Conservation (phyloP, 805 yeast genomes). For the Saccharomycopsis sp. region DNA sequence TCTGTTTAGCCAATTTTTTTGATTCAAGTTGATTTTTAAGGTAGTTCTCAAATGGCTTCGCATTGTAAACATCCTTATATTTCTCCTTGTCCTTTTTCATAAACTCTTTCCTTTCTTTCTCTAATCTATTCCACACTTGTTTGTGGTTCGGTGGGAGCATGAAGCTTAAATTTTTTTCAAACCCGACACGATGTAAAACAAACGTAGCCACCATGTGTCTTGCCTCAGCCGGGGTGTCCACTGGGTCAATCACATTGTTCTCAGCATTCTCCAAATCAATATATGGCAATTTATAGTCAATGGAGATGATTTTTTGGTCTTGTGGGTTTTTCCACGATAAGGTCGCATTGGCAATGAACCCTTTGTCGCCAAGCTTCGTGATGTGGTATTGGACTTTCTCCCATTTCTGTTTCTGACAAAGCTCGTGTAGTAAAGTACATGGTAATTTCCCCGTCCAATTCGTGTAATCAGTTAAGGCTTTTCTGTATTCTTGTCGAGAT, state of each 20-base stretch:
- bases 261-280: constrained; percentile 34
- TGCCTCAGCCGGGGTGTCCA: constrained; percentile 82
- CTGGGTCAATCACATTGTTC: constrained; percentile 47
- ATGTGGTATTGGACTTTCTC: constrained; percentile 74
- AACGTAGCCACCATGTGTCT: constrained; percentile 87
- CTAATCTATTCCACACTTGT: constrained; percentile 69
- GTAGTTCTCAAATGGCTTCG: constrained; percentile 70
- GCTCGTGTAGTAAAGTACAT: constrained; percentile 76
- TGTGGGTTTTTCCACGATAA: constrained; percentile 75
- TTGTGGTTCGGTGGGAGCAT: constrained; percentile 80
- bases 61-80: constrained; percentile 49
- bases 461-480: constrained; percentile 55
- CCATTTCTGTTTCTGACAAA: constrained; percentile 87
- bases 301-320: constrained; percentile 52
- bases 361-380: constrained; percentile 42
- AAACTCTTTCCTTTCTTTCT: constrained; percentile 47
- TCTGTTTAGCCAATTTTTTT: constrained; percentile 38
- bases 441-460: constrained; percentile 97
- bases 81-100: constrained; percentile 37
- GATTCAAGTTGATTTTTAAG: constrained; percentile 44
- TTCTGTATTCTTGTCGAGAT: constrained; percentile 31
- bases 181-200: constrained; percentile 72
- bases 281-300: constrained; percentile 47
- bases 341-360: constrained; percentile 58
- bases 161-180: constrained; percentile 78